Evolutionary conservation across 176 grass and related monocot species (phyloP).

Genomic region (Oryza longistaminata): DNA sequence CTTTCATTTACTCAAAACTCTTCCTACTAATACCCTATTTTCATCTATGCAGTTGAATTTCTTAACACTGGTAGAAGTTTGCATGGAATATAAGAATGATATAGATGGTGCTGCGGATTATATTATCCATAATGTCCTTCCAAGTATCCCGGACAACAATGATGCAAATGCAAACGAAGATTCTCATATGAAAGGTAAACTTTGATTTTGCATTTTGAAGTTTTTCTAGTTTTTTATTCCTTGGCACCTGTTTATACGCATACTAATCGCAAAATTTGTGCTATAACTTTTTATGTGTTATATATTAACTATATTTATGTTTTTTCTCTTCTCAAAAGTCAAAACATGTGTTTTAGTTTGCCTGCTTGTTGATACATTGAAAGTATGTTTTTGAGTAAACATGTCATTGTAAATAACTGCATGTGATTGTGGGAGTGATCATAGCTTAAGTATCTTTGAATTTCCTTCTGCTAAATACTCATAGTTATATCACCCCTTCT

Average conservation of each 20-base stretch:
- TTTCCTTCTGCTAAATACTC: neutral
- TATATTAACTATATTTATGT: neutral
- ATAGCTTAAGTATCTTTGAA: neutral
- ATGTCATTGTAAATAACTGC: neutral
- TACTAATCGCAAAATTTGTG: neutral
- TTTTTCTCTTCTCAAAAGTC: neutral
- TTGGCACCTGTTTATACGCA: neutral
- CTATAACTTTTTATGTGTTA: neutral
- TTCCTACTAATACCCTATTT: neutral
- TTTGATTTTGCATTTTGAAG: neutral
- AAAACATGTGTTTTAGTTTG: neutral
- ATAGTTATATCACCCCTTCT: neutral
- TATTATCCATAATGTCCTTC: slow-evolving; percentile 29
- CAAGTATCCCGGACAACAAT: neutral
- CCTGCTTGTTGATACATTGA: neutral
- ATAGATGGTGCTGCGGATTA: slow-evolving; percentile 35
- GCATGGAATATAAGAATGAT: slow-evolving; percentile 39
- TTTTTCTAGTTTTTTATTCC: neutral
- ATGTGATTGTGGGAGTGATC: neutral
- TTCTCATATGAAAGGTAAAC: slow-evolving; percentile 20
- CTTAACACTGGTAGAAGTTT: slow-evolving; percentile 38
- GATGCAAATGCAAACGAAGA: neutral
- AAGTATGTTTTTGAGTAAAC: neutral
- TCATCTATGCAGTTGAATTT: slow-evolving; percentile 27
- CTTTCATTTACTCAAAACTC: neutral